Percentiles rank a stretch among this genome's conserved stretches.
These are phyloP conservation scores for Sporormia fimetaria DNA, from an alignment of 495 filamentous ascomycete genomes.

Conservation along the genomic window DNA sequence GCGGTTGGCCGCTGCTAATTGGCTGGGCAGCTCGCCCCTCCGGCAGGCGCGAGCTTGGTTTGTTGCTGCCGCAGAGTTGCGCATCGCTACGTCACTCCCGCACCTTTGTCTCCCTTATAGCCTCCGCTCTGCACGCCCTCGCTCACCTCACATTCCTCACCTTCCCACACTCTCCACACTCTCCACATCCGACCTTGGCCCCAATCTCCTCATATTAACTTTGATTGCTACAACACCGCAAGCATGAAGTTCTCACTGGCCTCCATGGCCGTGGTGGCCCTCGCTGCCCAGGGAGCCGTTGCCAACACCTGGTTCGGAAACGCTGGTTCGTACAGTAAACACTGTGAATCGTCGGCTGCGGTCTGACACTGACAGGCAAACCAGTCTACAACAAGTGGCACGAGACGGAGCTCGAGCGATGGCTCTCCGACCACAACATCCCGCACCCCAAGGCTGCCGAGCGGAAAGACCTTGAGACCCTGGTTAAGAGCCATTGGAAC, in stretches of 20 bases:
- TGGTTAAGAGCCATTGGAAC: conserved; percentile 80
- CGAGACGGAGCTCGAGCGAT: conserved; percentile 91
- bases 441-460: conserved; percentile 48
- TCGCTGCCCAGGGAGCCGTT: conserved; percentile 56
- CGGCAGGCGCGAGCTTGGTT: conserved; percentile 18
- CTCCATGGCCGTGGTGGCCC: conserved; percentile 54
- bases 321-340: conserved; percentile 47
- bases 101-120: conserved; percentile 7
- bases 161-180: neutral
- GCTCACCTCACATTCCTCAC: conserved; percentile 3
- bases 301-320: conserved; percentile 73
- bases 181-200: neutral
- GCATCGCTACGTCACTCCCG: conserved; percentile 15
- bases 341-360: too few species aligned
- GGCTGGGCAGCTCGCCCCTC: neutral
- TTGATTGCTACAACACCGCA: conserved; percentile 1
- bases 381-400: conserved; percentile 98
- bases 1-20: conserved; percentile 6
- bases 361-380: conserved; percentile 4
- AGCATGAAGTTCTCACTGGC: conserved; percentile 63
- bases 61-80: neutral
- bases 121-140: conserved; percentile 1
- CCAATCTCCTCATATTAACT: conserved; percentile 9
- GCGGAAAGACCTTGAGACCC: conserved; percentile 43
- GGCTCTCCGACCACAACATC: conserved; percentile 88